Evolutionary conservation across 192 early-diverging fungal species (phyloP).

Genomic region (Coemansia sp.): DNA sequence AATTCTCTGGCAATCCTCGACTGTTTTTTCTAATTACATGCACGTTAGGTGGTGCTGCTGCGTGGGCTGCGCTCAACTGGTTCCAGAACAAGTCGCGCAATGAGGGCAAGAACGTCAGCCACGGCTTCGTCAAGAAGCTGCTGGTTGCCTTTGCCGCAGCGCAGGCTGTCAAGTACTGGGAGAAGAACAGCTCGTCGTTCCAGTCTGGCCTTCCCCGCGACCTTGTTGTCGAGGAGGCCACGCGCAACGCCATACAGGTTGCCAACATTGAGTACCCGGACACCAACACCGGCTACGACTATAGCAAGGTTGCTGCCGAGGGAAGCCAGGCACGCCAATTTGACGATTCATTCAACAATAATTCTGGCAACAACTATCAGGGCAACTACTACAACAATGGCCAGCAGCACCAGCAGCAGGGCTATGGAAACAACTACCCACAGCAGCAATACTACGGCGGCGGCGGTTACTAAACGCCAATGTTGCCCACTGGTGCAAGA

Average conservation of each 20-base stretch:
- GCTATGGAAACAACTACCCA: slow-evolving; percentile 7
- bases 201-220: slow-evolving; percentile 49
- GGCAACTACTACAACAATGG: slow-evolving; percentile 5
- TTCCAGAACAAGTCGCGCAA: slow-evolving; percentile 48
- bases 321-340: slow-evolving; percentile 37
- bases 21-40: background rate
- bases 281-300: slow-evolving; percentile 13
- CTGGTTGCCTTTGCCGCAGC: slow-evolving; percentile 50
- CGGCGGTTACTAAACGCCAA: background rate
- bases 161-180: slow-evolving; percentile 49
- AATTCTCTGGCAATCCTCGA: background rate
- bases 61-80: slow-evolving; percentile 55
- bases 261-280: slow-evolving; percentile 25
- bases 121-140: slow-evolving; percentile 48
- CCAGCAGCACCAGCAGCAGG: slow-evolving; percentile 15
- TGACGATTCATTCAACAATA: slow-evolving; percentile 9
- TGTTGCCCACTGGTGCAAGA: background rate
- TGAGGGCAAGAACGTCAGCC: slow-evolving; percentile 49
- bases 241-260: slow-evolving; percentile 13
- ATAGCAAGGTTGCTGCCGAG: background rate
- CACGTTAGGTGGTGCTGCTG: slow-evolving; percentile 51
- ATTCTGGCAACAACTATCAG: slow-evolving; percentile 6
- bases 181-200: slow-evolving; percentile 47
- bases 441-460: slow-evolving; percentile 9
- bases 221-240: slow-evolving; percentile 34